Evolutionary conservation across 2,329 filamentous ascomycete genomes (phyloP).

Genomic region (Ophiocordyceps polyrhachis-furcata): DNA sequence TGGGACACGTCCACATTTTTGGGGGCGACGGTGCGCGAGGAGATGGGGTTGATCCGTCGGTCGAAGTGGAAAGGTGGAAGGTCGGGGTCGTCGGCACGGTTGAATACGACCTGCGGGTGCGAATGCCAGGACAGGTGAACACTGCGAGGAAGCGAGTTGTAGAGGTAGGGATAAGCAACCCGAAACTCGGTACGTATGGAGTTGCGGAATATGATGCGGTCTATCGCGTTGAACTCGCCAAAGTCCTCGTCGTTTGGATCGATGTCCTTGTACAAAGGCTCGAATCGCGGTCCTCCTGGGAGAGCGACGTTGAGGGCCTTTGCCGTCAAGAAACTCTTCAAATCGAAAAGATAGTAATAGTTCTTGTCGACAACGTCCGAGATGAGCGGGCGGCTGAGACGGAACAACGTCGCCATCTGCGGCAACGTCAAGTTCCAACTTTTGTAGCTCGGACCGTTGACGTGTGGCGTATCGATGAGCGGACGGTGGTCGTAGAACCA

Average conservation of each 20-base stretch:
- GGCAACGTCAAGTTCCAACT: conserved; percentile 81
- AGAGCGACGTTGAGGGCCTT: conserved; percentile 96
- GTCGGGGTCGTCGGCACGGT: conserved; percentile 69
- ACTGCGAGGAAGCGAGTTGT: conserved; percentile 89
- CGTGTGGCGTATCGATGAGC: conserved; percentile 75
- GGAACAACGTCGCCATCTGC: conserved; percentile 92
- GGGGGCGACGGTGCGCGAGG: conserved; percentile 78
- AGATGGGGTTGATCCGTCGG: conserved; percentile 93
- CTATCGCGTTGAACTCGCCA: conserved; percentile 98
- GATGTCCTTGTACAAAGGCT: conserved; percentile 95
- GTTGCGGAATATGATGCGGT: conserved; percentile 93
- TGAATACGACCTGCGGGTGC: conserved; percentile 81
- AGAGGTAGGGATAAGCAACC: conserved; percentile 84
- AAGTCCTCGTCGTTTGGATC: conserved; percentile 98
- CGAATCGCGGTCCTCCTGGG: conserved; percentile 90
- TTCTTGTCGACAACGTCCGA: conserved; percentile 91
- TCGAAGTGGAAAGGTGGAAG: conserved; percentile 96
- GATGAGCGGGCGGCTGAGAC: conserved; percentile 74
- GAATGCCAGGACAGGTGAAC: conserved; percentile 91
- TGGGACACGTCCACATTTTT: conserved; percentile 86
- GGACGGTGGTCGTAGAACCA: conserved; percentile 97
- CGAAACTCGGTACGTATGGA: conserved; percentile 91
- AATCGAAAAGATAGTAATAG: conserved; percentile 94
- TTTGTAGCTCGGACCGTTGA: conserved; percentile 95
- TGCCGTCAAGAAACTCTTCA: conserved; percentile 85